phyloP scores from a whole-genome alignment of 139 green algal genomes.

The Asterochloris sp. region DNA sequence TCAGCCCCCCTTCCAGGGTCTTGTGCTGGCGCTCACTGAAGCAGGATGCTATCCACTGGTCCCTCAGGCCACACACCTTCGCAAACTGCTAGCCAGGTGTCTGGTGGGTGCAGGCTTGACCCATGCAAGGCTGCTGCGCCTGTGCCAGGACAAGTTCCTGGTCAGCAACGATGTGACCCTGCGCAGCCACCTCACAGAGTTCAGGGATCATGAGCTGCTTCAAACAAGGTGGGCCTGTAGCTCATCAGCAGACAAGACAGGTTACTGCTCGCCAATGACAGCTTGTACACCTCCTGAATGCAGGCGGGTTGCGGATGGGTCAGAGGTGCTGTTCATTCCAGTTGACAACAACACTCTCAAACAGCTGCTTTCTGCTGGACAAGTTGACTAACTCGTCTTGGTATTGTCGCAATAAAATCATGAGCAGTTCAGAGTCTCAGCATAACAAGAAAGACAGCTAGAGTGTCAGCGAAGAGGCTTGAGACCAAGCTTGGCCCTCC shows the following conservation, averaged over 20 bases:
- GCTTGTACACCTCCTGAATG: neutral
- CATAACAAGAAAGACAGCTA: neutral
- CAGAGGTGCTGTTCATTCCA: slow-evolving; percentile 62
- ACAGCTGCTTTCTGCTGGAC: slow-evolving; percentile 28
- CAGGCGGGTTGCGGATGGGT: slow-evolving; percentile 39
- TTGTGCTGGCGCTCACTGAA: neutral
- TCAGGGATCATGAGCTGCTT: slow-evolving; percentile 80
- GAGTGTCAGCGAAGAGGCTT: slow-evolving; percentile 55
- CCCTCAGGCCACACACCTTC: too few relatives aligned
- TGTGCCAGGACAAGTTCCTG: slow-evolving; percentile 85
- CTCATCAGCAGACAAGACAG: neutral
- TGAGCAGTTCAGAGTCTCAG: neutral
- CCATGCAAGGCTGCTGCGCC: slow-evolving; percentile 45
- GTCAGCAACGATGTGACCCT: slow-evolving; percentile 73
- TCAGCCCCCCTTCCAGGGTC: neutral
- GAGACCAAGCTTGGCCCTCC: slow-evolving; percentile 69
- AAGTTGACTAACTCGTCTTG: neutral
- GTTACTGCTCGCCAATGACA: neutral
- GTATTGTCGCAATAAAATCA: neutral
- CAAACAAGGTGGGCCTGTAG: slow-evolving; percentile 21
- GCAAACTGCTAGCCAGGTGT: neutral
- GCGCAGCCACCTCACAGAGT: slow-evolving; percentile 79
- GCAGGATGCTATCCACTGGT: neutral
- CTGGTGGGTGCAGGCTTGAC: slow-evolving; percentile 20
- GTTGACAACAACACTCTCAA: slow-evolving; percentile 33